phyloP scores from a whole-genome alignment of 176 grass and related monocot species.

The Pontederia crassipes region DNA sequence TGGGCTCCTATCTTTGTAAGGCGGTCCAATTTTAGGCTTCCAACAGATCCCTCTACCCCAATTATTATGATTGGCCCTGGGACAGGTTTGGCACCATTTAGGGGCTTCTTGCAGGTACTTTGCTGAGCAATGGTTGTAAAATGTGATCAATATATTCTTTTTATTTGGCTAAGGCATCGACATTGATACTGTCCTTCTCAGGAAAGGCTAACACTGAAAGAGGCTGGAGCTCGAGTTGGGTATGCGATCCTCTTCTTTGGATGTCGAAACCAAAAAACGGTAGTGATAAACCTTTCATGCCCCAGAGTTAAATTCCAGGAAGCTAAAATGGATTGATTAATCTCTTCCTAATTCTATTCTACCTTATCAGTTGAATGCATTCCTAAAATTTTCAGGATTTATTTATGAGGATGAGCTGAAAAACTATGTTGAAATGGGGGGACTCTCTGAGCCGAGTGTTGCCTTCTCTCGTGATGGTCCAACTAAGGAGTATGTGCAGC shows the following conservation, averaged over 20 bases:
- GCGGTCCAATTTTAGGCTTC: slow-evolving; percentile 89
- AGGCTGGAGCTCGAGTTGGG: slow-evolving; percentile 55
- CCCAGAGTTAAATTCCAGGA: neutral
- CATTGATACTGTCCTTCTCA: slow-evolving; percentile 19
- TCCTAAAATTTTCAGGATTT: slow-evolving; percentile 55
- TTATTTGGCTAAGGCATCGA: too few relatives aligned
- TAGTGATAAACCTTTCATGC: slow-evolving; percentile 7
- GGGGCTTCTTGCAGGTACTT: slow-evolving; percentile 72
- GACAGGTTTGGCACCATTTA: slow-evolving; percentile 88
- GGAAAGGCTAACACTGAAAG: slow-evolving; percentile 61
- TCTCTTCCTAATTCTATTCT: neutral
- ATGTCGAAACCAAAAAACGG: slow-evolving; percentile 87
- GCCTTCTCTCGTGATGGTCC: slow-evolving; percentile 86
- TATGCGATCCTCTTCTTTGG: slow-evolving; percentile 71
- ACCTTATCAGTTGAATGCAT: slow-evolving; percentile 14
- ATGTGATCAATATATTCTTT: too few relatives aligned
- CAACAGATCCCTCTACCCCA: slow-evolving; percentile 49
- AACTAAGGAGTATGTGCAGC: slow-evolving; percentile 89
- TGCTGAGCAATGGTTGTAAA: too few relatives aligned
- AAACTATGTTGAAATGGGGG: slow-evolving; percentile 67
- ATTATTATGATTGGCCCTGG: slow-evolving; percentile 88
- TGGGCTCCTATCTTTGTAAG: slow-evolving; percentile 84
- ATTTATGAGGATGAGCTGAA: slow-evolving; percentile 90
- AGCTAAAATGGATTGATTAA: neutral
- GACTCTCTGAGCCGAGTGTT: slow-evolving; percentile 69